phyloP scores from a whole-genome alignment of 305 asterid genomes.

The Fraxinus angustifolia region DNA sequence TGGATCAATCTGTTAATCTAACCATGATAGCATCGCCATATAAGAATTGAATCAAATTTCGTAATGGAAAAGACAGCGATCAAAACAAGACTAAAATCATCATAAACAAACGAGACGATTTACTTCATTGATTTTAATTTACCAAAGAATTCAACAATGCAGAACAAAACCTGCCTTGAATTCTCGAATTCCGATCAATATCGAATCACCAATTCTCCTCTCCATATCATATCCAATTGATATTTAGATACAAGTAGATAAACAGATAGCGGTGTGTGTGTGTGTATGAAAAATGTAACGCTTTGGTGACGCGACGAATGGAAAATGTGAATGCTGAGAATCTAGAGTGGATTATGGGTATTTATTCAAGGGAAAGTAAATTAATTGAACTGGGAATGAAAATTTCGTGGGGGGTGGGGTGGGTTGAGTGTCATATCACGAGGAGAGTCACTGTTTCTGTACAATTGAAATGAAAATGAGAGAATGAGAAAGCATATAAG shows the following conservation, averaged over 20 bases:
- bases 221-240: neutral
- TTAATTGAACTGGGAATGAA: constrained; percentile 24
- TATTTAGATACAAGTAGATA: neutral
- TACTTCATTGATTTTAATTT: neutral
- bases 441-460: constrained; percentile 32
- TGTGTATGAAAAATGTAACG: constrained; percentile 7
- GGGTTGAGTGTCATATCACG: constrained; percentile 62
- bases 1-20: constrained; percentile 22
- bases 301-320: constrained; percentile 30
- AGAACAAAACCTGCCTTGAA: constrained; percentile 25
- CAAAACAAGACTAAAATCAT: neutral
- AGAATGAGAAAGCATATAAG: neutral
- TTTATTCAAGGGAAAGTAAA: constrained; percentile 17
- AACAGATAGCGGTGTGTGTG: neutral
- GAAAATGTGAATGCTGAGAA: constrained; percentile 15
- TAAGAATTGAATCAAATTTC: neutral
- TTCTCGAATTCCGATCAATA: constrained; percentile 3
- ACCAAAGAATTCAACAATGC: neutral
- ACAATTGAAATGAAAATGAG: neutral
- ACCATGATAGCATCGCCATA: neutral
- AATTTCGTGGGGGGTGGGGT: constrained; percentile 36
- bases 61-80: constrained; percentile 5
- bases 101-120: neutral
- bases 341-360: constrained; percentile 20
- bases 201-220: constrained; percentile 5